Base-by-base conservation (phyloP, 108 stramenopile genomes). In the Seminavis robusta region DNA sequence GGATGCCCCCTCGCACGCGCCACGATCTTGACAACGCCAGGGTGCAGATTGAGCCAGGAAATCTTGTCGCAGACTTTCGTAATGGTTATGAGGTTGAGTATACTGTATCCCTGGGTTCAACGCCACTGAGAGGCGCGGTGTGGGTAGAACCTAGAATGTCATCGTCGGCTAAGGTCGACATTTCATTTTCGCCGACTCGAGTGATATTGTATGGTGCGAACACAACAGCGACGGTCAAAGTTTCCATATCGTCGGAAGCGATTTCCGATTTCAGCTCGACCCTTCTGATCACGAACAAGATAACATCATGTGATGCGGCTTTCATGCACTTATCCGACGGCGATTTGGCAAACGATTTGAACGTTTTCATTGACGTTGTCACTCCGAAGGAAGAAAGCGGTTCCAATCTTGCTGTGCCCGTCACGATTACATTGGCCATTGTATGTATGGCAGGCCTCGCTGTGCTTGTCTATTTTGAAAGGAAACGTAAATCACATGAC, bases 81-180 rank as follows among this genome's bases (percentile, higher is more conserved):
- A 47, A 47, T 16, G 27, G 10, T 5, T 43, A 43, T 21, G 11
- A 23, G 17, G 25, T 33, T 4, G 27, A 42, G 9, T 56, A 34
- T 41, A 9, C 4, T 4, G 25, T 64, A 3, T 46, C 41, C 3
- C 30, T 64, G 27, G 63, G 63, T 27, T 27, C 53, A 1, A 28
- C 13, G 27, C 63, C 63, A 4, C 4, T 46, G 13, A 39, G 63
- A 25, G 63, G 63, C 6, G 52, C 53, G 3, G 63, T 64, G 9
- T 64, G 63, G 63, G 23, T 64, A 2, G 16, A 56, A 9, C 37
- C 38, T 6, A 6, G 13, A 5, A 20, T 56, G 36, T 26, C 48
- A 17, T n/a, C n/a, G n/a, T 9, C 48, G 10, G 44, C 8, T n/a
- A 26, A 24, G 4, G 21, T 43, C 20, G 42, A 43, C 17, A 15